These are phyloP conservation scores for Acrocalymma vagum DNA, from an alignment of 2,329 filamentous ascomycete genomes.

Conservation along the genomic window DNA sequence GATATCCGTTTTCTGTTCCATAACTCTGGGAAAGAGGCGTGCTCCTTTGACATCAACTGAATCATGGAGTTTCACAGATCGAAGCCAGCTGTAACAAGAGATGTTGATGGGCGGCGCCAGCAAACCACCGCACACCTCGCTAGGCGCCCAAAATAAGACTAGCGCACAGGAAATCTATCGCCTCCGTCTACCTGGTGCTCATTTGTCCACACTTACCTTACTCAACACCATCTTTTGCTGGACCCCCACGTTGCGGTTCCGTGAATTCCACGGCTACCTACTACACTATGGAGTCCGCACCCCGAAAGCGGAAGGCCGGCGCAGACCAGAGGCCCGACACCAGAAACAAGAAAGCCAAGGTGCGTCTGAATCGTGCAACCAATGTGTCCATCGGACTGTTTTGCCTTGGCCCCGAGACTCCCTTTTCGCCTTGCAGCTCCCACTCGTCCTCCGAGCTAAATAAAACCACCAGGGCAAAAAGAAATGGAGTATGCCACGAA, in stretches of 20 bases:
- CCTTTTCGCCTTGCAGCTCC: conserved; percentile 28
- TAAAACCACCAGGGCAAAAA: conserved; percentile 48
- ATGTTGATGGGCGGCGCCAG: too few species aligned
- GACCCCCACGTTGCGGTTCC: too few species aligned
- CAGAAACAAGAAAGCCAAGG: conserved; percentile 48
- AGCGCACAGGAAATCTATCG: too few species aligned
- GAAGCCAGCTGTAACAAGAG: conserved; percentile 5
- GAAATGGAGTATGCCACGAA: conserved; percentile 53
- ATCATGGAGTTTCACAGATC: conserved; percentile 1
- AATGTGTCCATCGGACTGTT: conserved; percentile 13
- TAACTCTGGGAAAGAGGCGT: neutral
- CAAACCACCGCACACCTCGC: too few species aligned
- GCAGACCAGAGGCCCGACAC: conserved; percentile 29
- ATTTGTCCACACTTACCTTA: too few species aligned
- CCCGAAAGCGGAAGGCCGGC: conserved; percentile 50
- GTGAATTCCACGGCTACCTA: too few species aligned
- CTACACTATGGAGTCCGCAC: conserved; percentile 26
- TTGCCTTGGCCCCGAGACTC: conserved; percentile 17
- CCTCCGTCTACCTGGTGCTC: too few species aligned
- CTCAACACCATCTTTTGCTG: too few species aligned
- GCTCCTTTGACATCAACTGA: neutral
- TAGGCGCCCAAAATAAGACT: too few species aligned
- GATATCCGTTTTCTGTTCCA: conserved; percentile 2
- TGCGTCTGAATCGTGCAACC: conserved; percentile 32
- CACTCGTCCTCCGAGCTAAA: conserved; percentile 22